Evolutionary conservation across 208 protist genomes (phyloP).

Genomic region (Leishmania major): DNA sequence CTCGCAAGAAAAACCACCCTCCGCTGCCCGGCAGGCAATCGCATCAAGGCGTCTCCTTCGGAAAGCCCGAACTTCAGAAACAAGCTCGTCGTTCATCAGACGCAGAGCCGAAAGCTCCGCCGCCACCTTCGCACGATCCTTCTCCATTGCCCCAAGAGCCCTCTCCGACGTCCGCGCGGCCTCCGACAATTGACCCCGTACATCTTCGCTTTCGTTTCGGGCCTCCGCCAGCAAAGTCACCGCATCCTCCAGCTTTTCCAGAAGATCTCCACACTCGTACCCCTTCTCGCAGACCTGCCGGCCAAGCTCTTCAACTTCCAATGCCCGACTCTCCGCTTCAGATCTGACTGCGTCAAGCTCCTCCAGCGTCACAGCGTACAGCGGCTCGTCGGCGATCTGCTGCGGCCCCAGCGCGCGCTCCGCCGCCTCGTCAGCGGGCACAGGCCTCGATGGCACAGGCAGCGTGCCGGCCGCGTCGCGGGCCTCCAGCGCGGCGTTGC

Average conservation of each 20-base stretch:
- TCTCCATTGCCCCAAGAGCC: background rate
- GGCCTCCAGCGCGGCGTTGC: constrained; percentile 35
- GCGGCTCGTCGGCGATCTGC: constrained; percentile 30
- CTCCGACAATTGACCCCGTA: background rate
- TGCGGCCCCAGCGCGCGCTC: constrained; percentile 16
- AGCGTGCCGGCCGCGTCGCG: constrained; percentile 37
- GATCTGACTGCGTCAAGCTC: background rate
- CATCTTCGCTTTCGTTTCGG: background rate
- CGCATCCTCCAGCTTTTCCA: background rate
- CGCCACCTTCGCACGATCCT: background rate
- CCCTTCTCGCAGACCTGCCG: background rate
- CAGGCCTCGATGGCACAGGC: constrained; percentile 10
- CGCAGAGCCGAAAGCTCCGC: constrained; percentile 40
- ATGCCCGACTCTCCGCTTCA: background rate
- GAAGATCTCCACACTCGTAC: background rate
- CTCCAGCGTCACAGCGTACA: constrained; percentile 32
- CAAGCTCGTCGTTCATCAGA: background rate
- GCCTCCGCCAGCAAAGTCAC: accelerated
- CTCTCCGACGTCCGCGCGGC: too few relatives aligned
- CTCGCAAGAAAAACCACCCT: constrained; percentile 6
- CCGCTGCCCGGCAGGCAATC: constrained; percentile 13
- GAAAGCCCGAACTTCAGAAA: background rate
- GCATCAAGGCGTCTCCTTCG: constrained; percentile 26
- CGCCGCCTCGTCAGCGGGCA: constrained; percentile 10
- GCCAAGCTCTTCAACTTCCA: background rate